Evolutionary conservation across 805 yeast species (phyloP).

Genomic region (Metschnikowia shivogae): DNA sequence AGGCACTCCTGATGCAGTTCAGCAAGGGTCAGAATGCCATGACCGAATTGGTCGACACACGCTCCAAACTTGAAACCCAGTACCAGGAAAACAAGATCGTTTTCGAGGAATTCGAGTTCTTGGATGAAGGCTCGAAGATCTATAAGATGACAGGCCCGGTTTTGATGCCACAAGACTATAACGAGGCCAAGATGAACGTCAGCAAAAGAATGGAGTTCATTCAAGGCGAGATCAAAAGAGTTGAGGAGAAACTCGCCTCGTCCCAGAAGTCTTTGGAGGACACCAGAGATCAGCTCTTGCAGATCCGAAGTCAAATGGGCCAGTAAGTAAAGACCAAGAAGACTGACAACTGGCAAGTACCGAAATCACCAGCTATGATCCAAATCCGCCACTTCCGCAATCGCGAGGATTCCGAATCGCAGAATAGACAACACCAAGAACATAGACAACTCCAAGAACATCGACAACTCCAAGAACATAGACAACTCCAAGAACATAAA

Average conservation of each 20-base stretch:
- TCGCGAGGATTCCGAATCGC: too few species aligned
- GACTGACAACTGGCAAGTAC: too few species aligned
- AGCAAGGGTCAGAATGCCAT: conserved; percentile 43
- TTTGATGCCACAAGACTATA: conserved; percentile 79
- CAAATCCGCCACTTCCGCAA: too few species aligned
- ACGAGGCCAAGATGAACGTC: conserved; percentile 81
- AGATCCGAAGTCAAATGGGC: conserved; percentile 36
- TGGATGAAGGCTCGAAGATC: conserved; percentile 68
- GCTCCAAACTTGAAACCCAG: conserved; percentile 91
- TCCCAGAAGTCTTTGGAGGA: conserved; percentile 50
- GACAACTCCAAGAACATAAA: too few species aligned
- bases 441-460: too few species aligned
- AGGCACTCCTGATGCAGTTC: conserved; percentile 42
- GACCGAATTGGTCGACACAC: conserved; percentile 56
- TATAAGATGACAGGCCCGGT: conserved; percentile 92
- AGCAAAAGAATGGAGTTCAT: conserved; percentile 88
- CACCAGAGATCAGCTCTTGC: conserved; percentile 52
- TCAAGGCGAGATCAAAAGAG: conserved; percentile 65
- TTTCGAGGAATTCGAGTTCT: conserved; percentile 63
- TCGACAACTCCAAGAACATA: too few species aligned
- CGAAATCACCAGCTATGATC: too few species aligned
- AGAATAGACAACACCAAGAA: too few species aligned
- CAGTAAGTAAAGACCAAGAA: neutral
- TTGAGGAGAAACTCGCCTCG: conserved; percentile 59
- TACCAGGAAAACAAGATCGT: conserved; percentile 91